Base-by-base conservation (phyloP, 805 yeast genomes). In the Trichomonascus vanleenenianus region DNA sequence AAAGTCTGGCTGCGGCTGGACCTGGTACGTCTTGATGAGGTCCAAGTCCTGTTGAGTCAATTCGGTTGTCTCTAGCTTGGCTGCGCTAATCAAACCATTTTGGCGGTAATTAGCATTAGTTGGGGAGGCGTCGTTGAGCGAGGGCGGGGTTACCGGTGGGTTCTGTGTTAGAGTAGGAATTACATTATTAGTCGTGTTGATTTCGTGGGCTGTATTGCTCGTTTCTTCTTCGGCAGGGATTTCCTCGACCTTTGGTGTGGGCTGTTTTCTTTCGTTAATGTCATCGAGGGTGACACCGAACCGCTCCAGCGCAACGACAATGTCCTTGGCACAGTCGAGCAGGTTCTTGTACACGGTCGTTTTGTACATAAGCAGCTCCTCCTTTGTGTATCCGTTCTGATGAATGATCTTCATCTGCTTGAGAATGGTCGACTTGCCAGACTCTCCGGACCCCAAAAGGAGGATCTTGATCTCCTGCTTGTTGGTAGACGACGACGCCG, bases 341-440 rank as follows among this genome's bases (percentile, higher is more conserved):
- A 88, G 67, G 62, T 88, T 89, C 52, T 79, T 79, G 61, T 75
- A 85, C 16, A 89, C 87, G 52, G 85, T 81, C 0, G 91, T 86
- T 58, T 79, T 79, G 63, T 83, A 85, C 53, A 83, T 86, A 45
- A 71, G 67, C 22, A 83, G 64, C 60, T 88, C 97, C 40, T 82
- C 81, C 62, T 79, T 67, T 43, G 80, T 63, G 58, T 79, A 83
- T 7, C 89, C 89, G 53, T 78, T 71, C 58, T 81, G 84, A 58
- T 83, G 86, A 42, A 83, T 67, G 48, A 83, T 83, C 59, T 83
- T 83, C 79, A 85, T 85, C 62, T 84, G 94, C 61, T 83, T 85
- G 44, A 85, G 76, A 44, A 84, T 79, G 14, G 94, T 84, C 6
- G 88, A 80, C 58, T 84, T 85, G 3, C 94, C 94, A 50, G 81